These are phyloP conservation scores for Trichoderma afroharzianum DNA, from an alignment of 2,329 filamentous ascomycete species.

Conservation along the genomic window DNA sequence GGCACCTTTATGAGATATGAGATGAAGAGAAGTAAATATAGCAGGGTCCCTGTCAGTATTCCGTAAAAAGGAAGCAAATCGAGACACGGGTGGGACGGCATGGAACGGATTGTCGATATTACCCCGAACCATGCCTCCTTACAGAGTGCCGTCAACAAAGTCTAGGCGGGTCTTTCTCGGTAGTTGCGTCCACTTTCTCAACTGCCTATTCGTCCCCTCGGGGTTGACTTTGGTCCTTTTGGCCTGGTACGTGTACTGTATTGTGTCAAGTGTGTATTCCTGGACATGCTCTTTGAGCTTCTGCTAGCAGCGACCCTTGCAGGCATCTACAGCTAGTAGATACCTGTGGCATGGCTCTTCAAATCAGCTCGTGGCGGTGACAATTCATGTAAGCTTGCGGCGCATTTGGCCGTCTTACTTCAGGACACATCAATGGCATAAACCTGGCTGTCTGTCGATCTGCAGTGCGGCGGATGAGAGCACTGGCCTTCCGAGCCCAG, in stretches of 20 bases:
- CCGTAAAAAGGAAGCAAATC: not conserved
- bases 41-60: not conserved
- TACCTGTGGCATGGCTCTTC: not conserved
- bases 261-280: not conserved
- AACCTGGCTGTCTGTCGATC: not conserved
- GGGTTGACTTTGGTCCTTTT: not conserved
- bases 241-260: not conserved
- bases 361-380: not conserved
- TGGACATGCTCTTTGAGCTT: not conserved
- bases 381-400: not conserved
- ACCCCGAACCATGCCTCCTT: conserved; percentile 8
- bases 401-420: not conserved
- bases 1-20: not conserved
- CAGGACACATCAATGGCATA: not conserved
- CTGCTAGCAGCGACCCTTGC: not conserved
- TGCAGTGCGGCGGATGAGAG: not conserved
- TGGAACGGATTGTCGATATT: not conserved
- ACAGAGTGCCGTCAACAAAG: not conserved
- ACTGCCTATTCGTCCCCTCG: not conserved
- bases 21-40: not conserved
- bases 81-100: not conserved
- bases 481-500: not conserved
- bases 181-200: not conserved
- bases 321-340: not conserved
- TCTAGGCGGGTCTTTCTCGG: not conserved